A percentile compares a stretch with the other conserved stretches of the same genome.
Conservation (phyloP, 331 rosid species). For the Quercus tomentella region DNA sequence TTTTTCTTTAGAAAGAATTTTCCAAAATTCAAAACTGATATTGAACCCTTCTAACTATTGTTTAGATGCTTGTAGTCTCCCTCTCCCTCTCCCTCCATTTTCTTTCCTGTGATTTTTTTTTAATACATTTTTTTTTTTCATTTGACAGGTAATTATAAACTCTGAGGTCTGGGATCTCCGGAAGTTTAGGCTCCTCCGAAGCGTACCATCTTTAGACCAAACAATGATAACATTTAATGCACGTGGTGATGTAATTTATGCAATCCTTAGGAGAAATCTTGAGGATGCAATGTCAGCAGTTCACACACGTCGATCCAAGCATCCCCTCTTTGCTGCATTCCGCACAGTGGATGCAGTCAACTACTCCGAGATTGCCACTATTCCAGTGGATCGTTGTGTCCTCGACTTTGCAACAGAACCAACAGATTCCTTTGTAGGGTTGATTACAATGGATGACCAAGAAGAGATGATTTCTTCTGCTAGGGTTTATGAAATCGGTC, state of each 20-base stretch:
- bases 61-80: constrained; percentile 5
- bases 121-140: background rate
- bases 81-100: background rate
- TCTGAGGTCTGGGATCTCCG: constrained; percentile 99
- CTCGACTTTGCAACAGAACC: constrained; percentile 90
- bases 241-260: constrained; percentile 94
- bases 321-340: constrained; percentile 82
- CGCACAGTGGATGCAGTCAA: constrained; percentile 96
- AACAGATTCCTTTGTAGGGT: constrained; percentile 91
- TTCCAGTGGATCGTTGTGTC: constrained; percentile 90
- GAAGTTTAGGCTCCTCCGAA: constrained; percentile 78
- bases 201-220: constrained; percentile 95
- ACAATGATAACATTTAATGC: constrained; percentile 86
- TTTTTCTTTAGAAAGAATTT: background rate
- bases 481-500: constrained; percentile 87
- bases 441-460: constrained; percentile 94
- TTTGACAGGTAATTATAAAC: constrained; percentile 80
- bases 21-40: background rate
- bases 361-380: constrained; percentile 91
- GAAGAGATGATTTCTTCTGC: constrained; percentile 92
- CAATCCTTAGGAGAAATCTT: constrained; percentile 83
- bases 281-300: constrained; percentile 96
- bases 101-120: background rate
- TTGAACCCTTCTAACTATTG: background rate
- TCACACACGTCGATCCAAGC: constrained; percentile 80